phyloP scores from a whole-genome alignment of 2,329 filamentous ascomycete genomes.

The Ophiostoma quercus region DNA sequence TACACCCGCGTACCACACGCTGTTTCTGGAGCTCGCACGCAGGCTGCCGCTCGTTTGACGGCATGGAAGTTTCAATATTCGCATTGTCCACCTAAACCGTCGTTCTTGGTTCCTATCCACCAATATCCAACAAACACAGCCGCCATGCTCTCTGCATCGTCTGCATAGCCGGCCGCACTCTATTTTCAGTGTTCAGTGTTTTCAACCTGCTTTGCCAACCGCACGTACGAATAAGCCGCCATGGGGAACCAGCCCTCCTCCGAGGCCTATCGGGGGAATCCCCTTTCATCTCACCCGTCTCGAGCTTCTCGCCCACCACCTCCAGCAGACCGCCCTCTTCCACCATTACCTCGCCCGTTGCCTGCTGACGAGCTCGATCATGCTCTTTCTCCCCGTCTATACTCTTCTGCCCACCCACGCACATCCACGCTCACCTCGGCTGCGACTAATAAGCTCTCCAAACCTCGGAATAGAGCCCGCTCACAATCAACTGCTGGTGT shows the following conservation, averaged over 20 bases:
- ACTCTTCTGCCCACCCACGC: background rate
- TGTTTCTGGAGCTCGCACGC: constrained; percentile 18
- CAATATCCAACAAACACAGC: constrained; percentile 7
- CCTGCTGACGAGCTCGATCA: background rate
- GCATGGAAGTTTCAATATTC: constrained; percentile 39
- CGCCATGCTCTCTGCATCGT: constrained; percentile 3
- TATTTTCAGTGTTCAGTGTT: constrained; percentile 9
- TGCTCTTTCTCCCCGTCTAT: background rate
- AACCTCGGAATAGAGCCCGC: background rate
- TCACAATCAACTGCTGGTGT: background rate
- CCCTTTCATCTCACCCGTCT: constrained; percentile 32
- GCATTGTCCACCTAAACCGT: constrained; percentile 36
- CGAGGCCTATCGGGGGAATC: constrained; percentile 32
- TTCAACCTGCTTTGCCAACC: constrained; percentile 17
- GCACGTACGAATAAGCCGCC: constrained; percentile 24
- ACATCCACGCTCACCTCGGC: background rate
- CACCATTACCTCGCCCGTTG: constrained; percentile 25
- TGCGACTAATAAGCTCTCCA: background rate
- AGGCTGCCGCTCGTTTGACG: constrained; percentile 34
- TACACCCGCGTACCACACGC: background rate
- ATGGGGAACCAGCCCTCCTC: constrained; percentile 51
- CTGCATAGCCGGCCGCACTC: constrained; percentile 1
- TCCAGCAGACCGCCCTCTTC: constrained; percentile 20
- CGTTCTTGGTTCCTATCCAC: constrained; percentile 19
- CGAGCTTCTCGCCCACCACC: constrained; percentile 8